phyloP scores from a whole-genome alignment of 2,329 filamentous ascomycete genomes.

The Penicillium oxalicum region DNA sequence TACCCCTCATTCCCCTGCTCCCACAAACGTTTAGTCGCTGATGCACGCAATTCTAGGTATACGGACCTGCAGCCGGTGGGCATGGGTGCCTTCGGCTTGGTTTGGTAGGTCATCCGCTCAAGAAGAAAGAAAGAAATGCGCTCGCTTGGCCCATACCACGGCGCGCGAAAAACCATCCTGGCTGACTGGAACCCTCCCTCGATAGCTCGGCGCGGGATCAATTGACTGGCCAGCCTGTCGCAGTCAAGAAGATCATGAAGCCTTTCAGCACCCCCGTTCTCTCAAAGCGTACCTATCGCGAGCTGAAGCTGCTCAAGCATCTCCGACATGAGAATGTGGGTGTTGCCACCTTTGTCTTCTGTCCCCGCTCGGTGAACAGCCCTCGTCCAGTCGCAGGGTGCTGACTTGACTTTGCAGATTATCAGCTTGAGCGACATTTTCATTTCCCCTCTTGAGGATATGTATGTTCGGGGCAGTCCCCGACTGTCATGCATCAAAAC shows the following conservation, averaged over 20 bases:
- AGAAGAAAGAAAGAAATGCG: not conserved
- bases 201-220: slow-evolving; percentile 91
- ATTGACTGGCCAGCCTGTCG: slow-evolving; percentile 92
- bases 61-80: slow-evolving; percentile 96
- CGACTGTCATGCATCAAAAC: not conserved
- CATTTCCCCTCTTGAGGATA: slow-evolving; percentile 97
- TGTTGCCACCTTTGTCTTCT: slow-evolving; percentile 20
- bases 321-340: slow-evolving; percentile 89
- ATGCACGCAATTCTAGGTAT: slow-evolving; percentile 56
- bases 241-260: slow-evolving; percentile 99
- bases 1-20: not conserved
- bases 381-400: not conserved
- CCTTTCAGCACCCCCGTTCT: slow-evolving; percentile 98
- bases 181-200: slow-evolving; percentile 13
- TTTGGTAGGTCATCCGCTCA: slow-evolving; percentile 63
- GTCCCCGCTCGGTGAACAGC: not conserved
- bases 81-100: slow-evolving; percentile 97
- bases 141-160: slow-evolving; percentile 1
- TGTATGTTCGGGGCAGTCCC: slow-evolving; percentile 54
- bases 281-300: slow-evolving; percentile 94
- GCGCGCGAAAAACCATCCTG: not conserved
- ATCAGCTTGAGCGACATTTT: slow-evolving; percentile 99
- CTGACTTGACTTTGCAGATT: slow-evolving; percentile 52
- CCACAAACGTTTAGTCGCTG: not conserved
- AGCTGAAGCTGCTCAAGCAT: slow-evolving; percentile 95